Evolutionary conservation across 768 basidiomycete genomes (phyloP), one percentile per base, ranked within the genome.

Genomic region (Phylloporus sp.): DNA sequence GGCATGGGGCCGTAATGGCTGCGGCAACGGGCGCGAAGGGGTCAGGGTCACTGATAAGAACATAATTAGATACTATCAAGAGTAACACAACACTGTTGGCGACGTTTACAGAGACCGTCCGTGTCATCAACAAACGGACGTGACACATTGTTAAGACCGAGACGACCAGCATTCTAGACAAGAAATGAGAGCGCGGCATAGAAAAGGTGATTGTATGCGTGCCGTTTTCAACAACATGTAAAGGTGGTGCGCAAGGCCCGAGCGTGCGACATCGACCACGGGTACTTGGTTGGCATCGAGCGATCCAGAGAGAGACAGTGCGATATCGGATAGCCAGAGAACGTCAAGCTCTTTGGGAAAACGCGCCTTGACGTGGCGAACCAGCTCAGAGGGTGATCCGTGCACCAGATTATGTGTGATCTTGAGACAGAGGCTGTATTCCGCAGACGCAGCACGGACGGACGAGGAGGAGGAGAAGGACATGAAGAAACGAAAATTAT

Each of bases 121-220:
- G 71, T 64, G 20, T 76, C 69, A 56, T 78, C 76, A 20, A 81
- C 62, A 55, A 74, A 75, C 20, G 77, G 59, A 52, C 75, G 70
- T n/a, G 86, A 86, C 35, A 88, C 70, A 43, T 70, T 72, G 52
- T 76, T 76, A 47, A 89, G 68, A 32, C 82, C 84, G 11, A 89
- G 76, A 52, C 75, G 73, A 35, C 61, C 56, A 18, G 80, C 71
- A 64, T 90, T 88, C 87, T 90, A 59, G 50, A 52, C 27, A 42
- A 45, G 34, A 36, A 9, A 36, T 63, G 48, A 61, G 57, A 24
- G 34, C 50, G 56, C 35, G 36, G 11, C 18, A n/a, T 9, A 3
- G 38, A 22, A 48, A 38, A 49, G 48, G 26, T 34, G 13, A 15
- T 6, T 45, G 8, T 29, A 22, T 52, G 49, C 70, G 46, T 70